A percentile compares a stretch with the other conserved stretches of the same genome.
phyloP scores from a whole-genome alignment of 2,329 filamentous ascomycete species.

The Botrytis tulipae region DNA sequence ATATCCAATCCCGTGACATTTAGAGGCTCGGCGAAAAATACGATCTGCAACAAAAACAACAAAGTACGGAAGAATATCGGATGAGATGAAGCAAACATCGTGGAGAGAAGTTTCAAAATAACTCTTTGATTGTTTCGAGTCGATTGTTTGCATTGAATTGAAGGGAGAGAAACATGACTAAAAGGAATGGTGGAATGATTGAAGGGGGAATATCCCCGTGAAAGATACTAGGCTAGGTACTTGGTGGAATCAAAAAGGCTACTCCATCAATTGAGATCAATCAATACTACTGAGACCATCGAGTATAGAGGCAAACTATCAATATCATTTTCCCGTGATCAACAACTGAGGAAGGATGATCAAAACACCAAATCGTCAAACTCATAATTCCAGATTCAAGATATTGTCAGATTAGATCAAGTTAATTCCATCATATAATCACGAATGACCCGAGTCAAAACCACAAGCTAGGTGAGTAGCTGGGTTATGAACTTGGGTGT shows the following conservation, averaged over 20 bases:
- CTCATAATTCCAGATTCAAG: no score
- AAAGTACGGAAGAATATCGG: constrained; percentile 8
- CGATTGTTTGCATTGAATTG: neutral
- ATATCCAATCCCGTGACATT: neutral
- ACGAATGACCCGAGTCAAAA: constrained; percentile 21
- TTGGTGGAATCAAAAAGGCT: no score
- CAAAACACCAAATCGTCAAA: neutral
- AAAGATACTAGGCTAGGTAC: neutral
- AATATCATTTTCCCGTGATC: neutral
- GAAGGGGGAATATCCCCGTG: neutral
- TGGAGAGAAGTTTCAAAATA: neutral
- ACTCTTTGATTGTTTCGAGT: neutral
- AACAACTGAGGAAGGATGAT: neutral
- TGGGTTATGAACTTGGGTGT: constrained; percentile 24
- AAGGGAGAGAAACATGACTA: neutral
- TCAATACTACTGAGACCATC: neutral
- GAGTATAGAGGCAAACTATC: neutral
- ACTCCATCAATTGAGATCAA: neutral
- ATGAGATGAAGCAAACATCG: neutral
- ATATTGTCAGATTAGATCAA: constrained; percentile 26
- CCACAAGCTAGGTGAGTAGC: constrained; percentile 19
- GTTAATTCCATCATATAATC: constrained; percentile 21
- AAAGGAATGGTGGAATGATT: neutral
- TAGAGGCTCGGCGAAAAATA: constrained; percentile 11
- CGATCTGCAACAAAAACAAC: constrained; percentile 15